Evolutionary conservation across 257 asterid species (phyloP).

Genomic region (Nyctanthes arbortristis): DNA sequence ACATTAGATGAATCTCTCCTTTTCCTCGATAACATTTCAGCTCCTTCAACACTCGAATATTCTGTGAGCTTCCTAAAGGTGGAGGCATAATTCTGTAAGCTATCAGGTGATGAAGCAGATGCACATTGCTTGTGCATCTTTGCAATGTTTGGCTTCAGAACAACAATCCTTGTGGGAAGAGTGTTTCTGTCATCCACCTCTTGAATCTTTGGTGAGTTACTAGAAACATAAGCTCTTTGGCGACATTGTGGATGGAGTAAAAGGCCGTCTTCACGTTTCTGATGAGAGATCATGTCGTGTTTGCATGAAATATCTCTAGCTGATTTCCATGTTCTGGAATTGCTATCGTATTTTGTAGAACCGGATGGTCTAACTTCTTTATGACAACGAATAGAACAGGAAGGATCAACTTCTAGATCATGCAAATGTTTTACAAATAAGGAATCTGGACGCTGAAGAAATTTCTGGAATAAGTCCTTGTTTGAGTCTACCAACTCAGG

Average conservation of each 20-base stretch:
- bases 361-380: conserved; percentile 57
- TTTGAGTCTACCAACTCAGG: conserved; percentile 55
- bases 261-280: conserved; percentile 74
- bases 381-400: conserved; percentile 40
- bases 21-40: conserved; percentile 34
- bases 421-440: conserved; percentile 45
- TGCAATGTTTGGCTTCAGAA: conserved; percentile 77
- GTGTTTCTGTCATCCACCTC: conserved; percentile 34
- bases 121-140: conserved; percentile 38
- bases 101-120: conserved; percentile 44
- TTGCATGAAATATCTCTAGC: conserved; percentile 39
- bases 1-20: conserved; percentile 40
- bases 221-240: conserved; percentile 40
- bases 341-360: conserved; percentile 45
- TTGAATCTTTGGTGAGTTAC: conserved; percentile 34
- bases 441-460: conserved; percentile 50
- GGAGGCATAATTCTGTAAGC: conserved; percentile 33
- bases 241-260: conserved; percentile 54
- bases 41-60: conserved; percentile 29
- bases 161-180: conserved; percentile 76
- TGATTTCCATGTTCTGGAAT: conserved; percentile 50
- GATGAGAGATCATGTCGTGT: conserved; percentile 34
- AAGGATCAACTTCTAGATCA: conserved; percentile 46
- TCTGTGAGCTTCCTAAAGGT: conserved; percentile 41
- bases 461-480: conserved; percentile 49